phyloP scores from a whole-genome alignment of 2,329 filamentous ascomycete species.

The Colletotrichum tamarilloi region DNA sequence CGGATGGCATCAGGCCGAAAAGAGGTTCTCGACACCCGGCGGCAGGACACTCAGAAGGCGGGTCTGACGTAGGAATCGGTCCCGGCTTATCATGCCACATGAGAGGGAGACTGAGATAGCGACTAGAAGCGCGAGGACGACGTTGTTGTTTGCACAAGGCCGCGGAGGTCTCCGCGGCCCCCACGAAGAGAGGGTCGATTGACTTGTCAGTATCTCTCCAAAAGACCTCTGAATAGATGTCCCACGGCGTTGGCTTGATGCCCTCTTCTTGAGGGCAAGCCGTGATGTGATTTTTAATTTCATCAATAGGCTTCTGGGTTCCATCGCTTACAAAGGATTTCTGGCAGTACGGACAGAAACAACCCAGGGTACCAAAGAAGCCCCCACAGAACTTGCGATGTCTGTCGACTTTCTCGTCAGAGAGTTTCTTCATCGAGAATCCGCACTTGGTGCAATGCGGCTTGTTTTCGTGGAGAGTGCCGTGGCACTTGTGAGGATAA shows the following conservation, averaged over 20 bases:
- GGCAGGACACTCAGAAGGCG: constrained; percentile 26
- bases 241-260: constrained; percentile 23
- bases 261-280: constrained; percentile 2
- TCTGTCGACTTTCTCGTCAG: constrained; percentile 17
- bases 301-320: neutral
- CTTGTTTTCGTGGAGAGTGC: constrained; percentile 7
- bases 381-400: constrained; percentile 37
- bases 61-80: constrained; percentile 14
- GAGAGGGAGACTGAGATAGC: constrained; percentile 17
- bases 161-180: neutral
- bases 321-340: neutral
- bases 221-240: constrained; percentile 29
- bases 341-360: constrained; percentile 40
- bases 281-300: constrained; percentile 20
- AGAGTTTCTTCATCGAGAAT: constrained; percentile 11
- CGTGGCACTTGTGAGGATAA: constrained; percentile 36
- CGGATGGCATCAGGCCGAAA: constrained; percentile 29
- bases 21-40: constrained; percentile 27
- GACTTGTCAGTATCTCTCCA: constrained; percentile 18
- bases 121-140: constrained; percentile 12
- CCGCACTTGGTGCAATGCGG: constrained; percentile 37
- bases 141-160: neutral
- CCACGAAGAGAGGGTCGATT: constrained; percentile 29
- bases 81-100: constrained; percentile 33
- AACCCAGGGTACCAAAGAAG: constrained; percentile 30